Evolutionary conservation across 2,329 filamentous ascomycete species (phyloP), one percentile per base, ranked within the genome.

Genomic region (Phoma sp.): DNA sequence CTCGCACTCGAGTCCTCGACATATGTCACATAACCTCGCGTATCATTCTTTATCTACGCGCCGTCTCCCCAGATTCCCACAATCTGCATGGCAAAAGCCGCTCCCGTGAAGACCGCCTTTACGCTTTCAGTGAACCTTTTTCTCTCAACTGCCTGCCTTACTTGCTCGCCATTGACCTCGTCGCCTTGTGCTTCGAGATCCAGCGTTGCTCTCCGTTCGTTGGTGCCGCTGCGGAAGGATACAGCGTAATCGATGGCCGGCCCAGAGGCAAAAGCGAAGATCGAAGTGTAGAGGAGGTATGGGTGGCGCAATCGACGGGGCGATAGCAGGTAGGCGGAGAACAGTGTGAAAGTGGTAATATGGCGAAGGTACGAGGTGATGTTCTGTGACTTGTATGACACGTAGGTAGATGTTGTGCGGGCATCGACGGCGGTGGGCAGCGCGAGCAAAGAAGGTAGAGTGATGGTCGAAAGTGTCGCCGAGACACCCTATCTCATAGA

Each of bases 241-340:
- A 74, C 60, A 18, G 74, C 68, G 43, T 65, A 71, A 46, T 77
- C 77, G 47, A 78, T 63, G 30, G 66, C 74, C 2, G 74, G 57
- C 12, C 80, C 77, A 1, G 79, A 78, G 11, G 65, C 49, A 32
- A 83, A 80, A 36, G 87, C 84, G 52, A 92, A 83, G 21, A 92
- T 77, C 2, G 87, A 87, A 12, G 91, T 92, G 86, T 95, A 97
- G 54, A 97, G 77, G 21, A 97, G 86, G 73, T 96, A 98, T 0
- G 93, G 93, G 73, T 98, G 93, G 71, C 89, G 87, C 64, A 85
- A 83, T 50, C 87, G 84, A 21, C 85, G 83, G 0, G 92, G 90
- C 2, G 92, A 93, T 61, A 96, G 80, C 37, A 83, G 74, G 76
- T 89, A 97, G 59, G 92, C 91, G 61, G 93, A 83, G 64, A 91